phyloP scores from a whole-genome alignment of 768 basidiomycete genomes.

The Mycena indigotica region DNA sequence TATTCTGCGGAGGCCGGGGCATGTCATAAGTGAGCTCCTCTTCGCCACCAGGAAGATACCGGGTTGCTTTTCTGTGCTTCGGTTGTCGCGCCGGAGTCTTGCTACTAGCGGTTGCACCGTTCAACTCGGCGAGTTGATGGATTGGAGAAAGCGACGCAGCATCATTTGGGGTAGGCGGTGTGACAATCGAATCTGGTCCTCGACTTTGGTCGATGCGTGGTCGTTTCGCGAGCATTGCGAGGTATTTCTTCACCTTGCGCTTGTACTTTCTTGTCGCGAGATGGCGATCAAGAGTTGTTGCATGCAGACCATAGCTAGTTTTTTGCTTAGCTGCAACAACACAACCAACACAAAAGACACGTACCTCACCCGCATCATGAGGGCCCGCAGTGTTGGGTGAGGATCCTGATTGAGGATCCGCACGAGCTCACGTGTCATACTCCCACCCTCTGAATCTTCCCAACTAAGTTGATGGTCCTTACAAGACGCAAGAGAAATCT shows the following conservation, averaged over 20 bases:
- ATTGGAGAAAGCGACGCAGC: not conserved
- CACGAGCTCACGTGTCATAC: constrained; percentile 21
- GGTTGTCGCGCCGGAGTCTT: not conserved
- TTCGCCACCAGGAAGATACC: not conserved
- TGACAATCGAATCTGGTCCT: too few species aligned
- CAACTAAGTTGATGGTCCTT: constrained; percentile 20
- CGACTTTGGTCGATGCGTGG: too few species aligned
- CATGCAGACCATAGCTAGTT: constrained; percentile 16
- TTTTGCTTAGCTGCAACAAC: not conserved
- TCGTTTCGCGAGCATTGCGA: too few species aligned
- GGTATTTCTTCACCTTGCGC: constrained; percentile 9
- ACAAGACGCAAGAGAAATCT: constrained; percentile 21
- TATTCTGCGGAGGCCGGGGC: not conserved
- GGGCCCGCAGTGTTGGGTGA: constrained; percentile 14
- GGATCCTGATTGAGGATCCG: constrained; percentile 16
- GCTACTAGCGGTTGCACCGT: not conserved
- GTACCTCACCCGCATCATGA: constrained; percentile 10
- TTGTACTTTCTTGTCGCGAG: constrained; percentile 11
- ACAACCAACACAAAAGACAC: not conserved
- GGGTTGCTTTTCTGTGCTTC: not conserved
- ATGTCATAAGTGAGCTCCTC: not conserved
- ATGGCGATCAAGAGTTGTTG: constrained; percentile 16
- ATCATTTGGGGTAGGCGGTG: not conserved
- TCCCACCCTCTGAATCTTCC: constrained; percentile 15
- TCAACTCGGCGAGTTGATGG: not conserved